These are phyloP conservation scores for Amauroascus niger DNA, from an alignment of 2,329 filamentous ascomycete species.

Conservation along the genomic window DNA sequence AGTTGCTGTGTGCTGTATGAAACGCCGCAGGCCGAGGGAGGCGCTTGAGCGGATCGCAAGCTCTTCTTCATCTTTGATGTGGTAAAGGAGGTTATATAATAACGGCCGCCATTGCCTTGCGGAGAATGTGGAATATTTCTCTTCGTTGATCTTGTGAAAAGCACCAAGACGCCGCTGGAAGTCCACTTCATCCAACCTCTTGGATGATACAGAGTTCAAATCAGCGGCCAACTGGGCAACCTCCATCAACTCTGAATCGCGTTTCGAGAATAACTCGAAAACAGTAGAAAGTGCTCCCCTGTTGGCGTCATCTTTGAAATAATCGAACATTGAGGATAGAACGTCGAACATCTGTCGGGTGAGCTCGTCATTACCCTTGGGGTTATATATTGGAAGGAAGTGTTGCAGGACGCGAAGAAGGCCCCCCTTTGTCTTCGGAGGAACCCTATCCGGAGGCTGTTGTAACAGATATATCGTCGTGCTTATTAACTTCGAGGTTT, in stretches of 20 bases:
- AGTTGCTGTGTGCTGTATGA: constrained; percentile 56
- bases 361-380: constrained; percentile 48
- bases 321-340: constrained; percentile 73
- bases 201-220: constrained; percentile 67
- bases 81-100: constrained; percentile 81
- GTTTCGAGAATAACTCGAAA: constrained; percentile 58
- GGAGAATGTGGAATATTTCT: constrained; percentile 51
- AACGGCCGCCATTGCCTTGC: constrained; percentile 76
- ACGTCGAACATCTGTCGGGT: constrained; percentile 61
- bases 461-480: constrained; percentile 73
- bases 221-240: constrained; percentile 63
- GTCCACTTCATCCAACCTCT: constrained; percentile 72
- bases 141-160: constrained; percentile 61
- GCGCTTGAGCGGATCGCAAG: constrained; percentile 77
- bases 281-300: constrained; percentile 65
- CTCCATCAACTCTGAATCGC: constrained; percentile 50
- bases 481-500: constrained; percentile 66
- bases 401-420: constrained; percentile 71
- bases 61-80: constrained; percentile 76
- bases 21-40: constrained; percentile 66
- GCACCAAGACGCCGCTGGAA: constrained; percentile 72
- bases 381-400: constrained; percentile 60
- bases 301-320: constrained; percentile 74
- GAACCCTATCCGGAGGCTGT: constrained; percentile 75
- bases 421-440: constrained; percentile 69